Evolutionary conservation across 2,329 filamentous ascomycete species (phyloP), one percentile per base, ranked within the genome.

Genomic region (Pestalotiopsis sp.): DNA sequence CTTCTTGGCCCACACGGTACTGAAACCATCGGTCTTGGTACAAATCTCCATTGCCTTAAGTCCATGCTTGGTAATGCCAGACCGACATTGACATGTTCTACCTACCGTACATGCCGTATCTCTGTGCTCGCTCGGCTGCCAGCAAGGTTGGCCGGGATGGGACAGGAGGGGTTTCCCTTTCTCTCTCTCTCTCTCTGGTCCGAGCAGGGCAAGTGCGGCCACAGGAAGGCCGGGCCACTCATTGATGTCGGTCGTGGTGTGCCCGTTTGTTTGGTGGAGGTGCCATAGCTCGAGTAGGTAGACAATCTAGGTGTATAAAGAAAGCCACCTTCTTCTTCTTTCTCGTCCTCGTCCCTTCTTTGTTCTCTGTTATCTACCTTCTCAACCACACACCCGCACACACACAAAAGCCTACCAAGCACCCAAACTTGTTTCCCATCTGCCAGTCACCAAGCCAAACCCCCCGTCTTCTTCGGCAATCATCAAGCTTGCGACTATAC

Each of bases 391-490:
- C 57, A 27, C 57, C 23, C 14, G 13, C 57, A 6, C n/a, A 27
- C 41, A 67, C 61, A 52, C 63, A 62, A 25, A 65, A 69, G 67
- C 65, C 57, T 62, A 71, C 67, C 14, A 17, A 52, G 45, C 45
- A n/a, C 20, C 20, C 45, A 9, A 6, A 52, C 17, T n/a, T 52
- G 20, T n/a, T n/a, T n/a, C 20, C 45, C 14, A 17, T 23, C n/a
- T 52, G 6, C 20, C 45, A 72, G 59, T 69, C 61, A 68, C 14
- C 73, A 76, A 70, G n/a, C 17, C 45, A 52, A 9, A n/a, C n/a
- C 2, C 11, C 17, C 17, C 17, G 45, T n/a, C 45, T 52, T 52
- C 45, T n/a, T 52, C n/a, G 17, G 20, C 45, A 52, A 52, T n/a
- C 45, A n/a, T 17, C 7, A 17, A n/a, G 17, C 9, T n/a, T 7